Evolutionary conservation across 2,329 filamentous ascomycete genomes (phyloP).

Genomic region (Cyphellophora attinorum): DNA sequence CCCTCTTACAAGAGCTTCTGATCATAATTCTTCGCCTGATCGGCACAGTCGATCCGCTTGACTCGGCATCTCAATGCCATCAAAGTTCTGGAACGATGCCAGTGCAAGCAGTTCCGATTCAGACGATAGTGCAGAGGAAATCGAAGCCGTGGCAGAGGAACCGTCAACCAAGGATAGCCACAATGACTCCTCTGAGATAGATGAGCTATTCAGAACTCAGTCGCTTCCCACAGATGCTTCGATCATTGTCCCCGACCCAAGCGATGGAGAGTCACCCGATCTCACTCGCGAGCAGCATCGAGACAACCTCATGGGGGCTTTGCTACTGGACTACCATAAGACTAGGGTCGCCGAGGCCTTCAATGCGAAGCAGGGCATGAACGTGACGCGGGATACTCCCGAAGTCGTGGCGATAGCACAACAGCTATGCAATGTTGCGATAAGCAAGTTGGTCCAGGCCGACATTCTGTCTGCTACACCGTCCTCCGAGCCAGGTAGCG

Average conservation of each 20-base stretch:
- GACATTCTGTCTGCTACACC: conserved; percentile 30
- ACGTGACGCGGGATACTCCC: conserved; percentile 31
- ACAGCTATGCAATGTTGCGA: conserved; percentile 31
- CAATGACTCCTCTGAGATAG: conserved; percentile 3
- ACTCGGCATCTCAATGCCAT: not conserved
- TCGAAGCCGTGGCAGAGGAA: not conserved
- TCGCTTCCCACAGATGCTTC: conserved; percentile 13
- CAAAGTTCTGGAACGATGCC: conserved; percentile 4
- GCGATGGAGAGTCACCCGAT: conserved; percentile 4
- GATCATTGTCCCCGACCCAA: conserved; percentile 10
- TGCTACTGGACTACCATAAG: conserved; percentile 36
- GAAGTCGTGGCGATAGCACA: conserved; percentile 33
- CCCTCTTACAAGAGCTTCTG: too few species aligned
- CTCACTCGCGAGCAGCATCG: conserved; percentile 13
- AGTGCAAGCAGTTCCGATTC: conserved; percentile 12
- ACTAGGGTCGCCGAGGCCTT: conserved; percentile 34
- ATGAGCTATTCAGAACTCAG: conserved; percentile 12
- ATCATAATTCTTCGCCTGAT: too few species aligned
- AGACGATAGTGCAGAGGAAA: conserved; percentile 6
- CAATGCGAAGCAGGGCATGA: conserved; percentile 20
- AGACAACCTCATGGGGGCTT: conserved; percentile 30
- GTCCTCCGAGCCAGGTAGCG: conserved; percentile 27
- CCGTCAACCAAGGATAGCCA: conserved; percentile 1
- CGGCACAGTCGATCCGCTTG: too few species aligned
- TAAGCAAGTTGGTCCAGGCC: conserved; percentile 30